These are phyloP conservation scores for Ogataea nakhonphanomensis DNA, from an alignment of 805 yeast genomes.

Conservation along the genomic window DNA sequence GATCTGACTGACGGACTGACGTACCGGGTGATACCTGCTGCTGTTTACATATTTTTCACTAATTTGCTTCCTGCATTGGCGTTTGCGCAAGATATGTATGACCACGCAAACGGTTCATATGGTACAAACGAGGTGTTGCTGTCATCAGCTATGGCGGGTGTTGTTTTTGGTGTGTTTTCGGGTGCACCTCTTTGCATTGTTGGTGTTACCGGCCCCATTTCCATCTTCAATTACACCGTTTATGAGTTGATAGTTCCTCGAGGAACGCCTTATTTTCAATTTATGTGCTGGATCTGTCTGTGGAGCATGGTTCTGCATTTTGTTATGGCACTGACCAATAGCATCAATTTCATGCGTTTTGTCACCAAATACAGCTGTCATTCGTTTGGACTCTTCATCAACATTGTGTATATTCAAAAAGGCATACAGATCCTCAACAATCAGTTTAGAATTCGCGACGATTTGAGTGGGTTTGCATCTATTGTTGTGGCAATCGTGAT, in stretches of 20 bases:
- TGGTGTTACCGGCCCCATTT: slow-evolving; percentile 95
- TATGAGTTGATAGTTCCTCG: slow-evolving; percentile 61
- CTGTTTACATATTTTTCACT: slow-evolving; percentile 81
- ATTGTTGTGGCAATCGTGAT: slow-evolving; percentile 72
- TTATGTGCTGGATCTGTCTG: slow-evolving; percentile 93
- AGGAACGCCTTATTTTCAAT: slow-evolving; percentile 65
- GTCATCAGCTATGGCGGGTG: slow-evolving; percentile 83
- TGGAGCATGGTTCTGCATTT: slow-evolving; percentile 89
- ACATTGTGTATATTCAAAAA: slow-evolving; percentile 82
- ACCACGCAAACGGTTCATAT: slow-evolving; percentile 78
- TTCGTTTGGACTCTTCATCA: slow-evolving; percentile 88
- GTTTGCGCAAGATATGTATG: slow-evolving; percentile 96
- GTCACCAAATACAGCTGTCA: slow-evolving; percentile 86
- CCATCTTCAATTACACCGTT: slow-evolving; percentile 89
- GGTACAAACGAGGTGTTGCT: slow-evolving; percentile 89
- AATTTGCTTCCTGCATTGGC: slow-evolving; percentile 91
- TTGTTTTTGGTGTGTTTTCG: slow-evolving; percentile 76
- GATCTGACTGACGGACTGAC: slow-evolving; percentile 84
- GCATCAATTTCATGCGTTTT: slow-evolving; percentile 61
- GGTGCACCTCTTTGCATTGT: slow-evolving; percentile 95
- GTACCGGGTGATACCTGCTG: slow-evolving; percentile 85
- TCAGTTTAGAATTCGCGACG: slow-evolving; percentile 53
- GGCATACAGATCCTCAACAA: slow-evolving; percentile 77
- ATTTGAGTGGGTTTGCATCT: slow-evolving; percentile 52
- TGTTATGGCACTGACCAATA: slow-evolving; percentile 63